A percentile compares a stretch with the other conserved stretches of the same genome.
Conservation (phyloP, 2,329 filamentous ascomycete species). For the Penicillium sp. region DNA sequence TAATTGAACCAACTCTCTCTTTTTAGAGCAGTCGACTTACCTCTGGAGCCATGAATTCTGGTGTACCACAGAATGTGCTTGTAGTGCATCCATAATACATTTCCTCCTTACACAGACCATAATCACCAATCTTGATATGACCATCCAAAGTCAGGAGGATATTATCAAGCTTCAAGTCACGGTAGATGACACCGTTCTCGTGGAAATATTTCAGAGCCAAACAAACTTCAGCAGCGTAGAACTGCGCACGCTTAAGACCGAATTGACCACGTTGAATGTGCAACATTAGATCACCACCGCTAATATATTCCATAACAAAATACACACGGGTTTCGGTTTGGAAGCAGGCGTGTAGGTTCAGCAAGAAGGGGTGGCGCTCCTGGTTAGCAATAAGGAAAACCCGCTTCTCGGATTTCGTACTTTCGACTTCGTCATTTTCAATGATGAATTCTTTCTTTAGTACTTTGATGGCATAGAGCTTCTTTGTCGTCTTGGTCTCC, state of each 20-base stretch:
- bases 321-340: conserved; percentile 98
- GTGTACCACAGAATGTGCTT: conserved; percentile 98
- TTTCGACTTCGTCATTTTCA: conserved; percentile 98
- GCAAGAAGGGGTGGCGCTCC: conserved; percentile 91
- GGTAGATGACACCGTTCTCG: conserved; percentile 97
- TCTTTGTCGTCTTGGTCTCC: conserved; percentile 87
- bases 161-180: conserved; percentile 76
- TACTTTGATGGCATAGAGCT: conserved; percentile 97
- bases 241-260: conserved; percentile 93
- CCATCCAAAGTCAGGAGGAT: conserved; percentile 92
- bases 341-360: conserved; percentile 95
- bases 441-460: conserved; percentile 99
- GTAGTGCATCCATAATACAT: conserved; percentile 99
- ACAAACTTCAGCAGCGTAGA: conserved; percentile 97
- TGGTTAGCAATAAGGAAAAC: conserved; percentile 97
- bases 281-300: conserved; percentile 96
- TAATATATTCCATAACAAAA: conserved; percentile 99
- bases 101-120: conserved; percentile 97
- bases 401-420: conserved; percentile 93
- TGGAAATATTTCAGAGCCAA: conserved; percentile 98
- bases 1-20: background rate
- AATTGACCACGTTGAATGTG: conserved; percentile 98
- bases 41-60: conserved; percentile 98
- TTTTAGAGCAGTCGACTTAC: conserved; percentile 46
- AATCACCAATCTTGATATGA: conserved; percentile 98